Conservation (phyloP, 192 early-diverging fungal species). For the Backusella morwellensis region DNA sequence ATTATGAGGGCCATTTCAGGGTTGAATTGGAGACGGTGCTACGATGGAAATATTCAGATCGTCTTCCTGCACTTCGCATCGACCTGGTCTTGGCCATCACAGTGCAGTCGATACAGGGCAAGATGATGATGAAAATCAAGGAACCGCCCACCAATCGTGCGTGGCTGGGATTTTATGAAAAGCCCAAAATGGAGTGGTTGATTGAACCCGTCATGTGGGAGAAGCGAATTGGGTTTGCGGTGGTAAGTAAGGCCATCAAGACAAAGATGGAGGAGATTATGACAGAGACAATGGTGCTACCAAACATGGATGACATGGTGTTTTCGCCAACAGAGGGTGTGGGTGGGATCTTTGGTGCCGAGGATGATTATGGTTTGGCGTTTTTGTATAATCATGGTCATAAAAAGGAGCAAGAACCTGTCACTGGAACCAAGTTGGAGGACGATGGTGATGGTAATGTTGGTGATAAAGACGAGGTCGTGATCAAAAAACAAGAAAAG, state of each 20-base stretch:
- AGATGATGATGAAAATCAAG: conserved; percentile 77
- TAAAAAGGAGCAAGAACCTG: neutral
- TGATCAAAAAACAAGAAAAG: neutral
- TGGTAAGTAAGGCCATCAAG: conserved; percentile 82
- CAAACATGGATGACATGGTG: conserved; percentile 86
- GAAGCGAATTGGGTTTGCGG: conserved; percentile 70
- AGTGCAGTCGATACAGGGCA: conserved; percentile 71
- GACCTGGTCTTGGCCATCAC: conserved; percentile 78
- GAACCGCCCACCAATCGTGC: conserved; percentile 79
- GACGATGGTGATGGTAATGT: neutral
- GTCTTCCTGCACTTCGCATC: conserved; percentile 58
- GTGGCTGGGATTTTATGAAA: conserved; percentile 85
- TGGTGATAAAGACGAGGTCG: neutral
- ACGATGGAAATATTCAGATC: conserved; percentile 39
- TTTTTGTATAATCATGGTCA: neutral
- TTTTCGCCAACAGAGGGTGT: conserved; percentile 67
- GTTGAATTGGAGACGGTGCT: conserved; percentile 73
- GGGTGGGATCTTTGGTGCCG: conserved; percentile 48
- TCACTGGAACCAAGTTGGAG: neutral
- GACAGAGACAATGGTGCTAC: conserved; percentile 77
- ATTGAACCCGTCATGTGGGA: conserved; percentile 84
- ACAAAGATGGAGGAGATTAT: conserved; percentile 81
- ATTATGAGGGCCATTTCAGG: conserved; percentile 76
- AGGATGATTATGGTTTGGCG: neutral
- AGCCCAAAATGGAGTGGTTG: conserved; percentile 69